Evolutionary conservation across 345 rosid genomes (phyloP).

Genomic region (Melastoma malabathricum): DNA sequence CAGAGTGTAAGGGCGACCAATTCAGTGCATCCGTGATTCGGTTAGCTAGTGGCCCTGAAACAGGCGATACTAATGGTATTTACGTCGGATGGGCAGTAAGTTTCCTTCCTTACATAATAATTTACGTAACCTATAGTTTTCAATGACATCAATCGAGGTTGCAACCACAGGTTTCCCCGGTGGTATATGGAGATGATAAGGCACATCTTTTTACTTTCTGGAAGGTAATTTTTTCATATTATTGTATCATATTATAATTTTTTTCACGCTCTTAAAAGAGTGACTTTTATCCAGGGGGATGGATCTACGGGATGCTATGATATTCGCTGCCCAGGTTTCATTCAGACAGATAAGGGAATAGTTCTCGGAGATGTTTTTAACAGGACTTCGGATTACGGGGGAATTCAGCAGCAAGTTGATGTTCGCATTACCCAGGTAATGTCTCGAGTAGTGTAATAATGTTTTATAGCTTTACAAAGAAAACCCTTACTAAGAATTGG

Average conservation of each 20-base stretch:
- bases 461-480: too few species aligned
- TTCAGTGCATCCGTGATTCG: neutral
- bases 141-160: too few species aligned
- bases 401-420: neutral
- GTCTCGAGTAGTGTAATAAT: too few species aligned
- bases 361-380: too few species aligned
- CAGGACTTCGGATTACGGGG: neutral
- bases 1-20: neutral
- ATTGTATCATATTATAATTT: too few species aligned
- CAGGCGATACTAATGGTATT: fast-evolving
- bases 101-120: neutral
- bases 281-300: too few species aligned
- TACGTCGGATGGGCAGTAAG: neutral
- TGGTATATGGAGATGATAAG: neutral
- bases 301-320: neutral
- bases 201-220: neutral
- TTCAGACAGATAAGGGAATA: neutral
- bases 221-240: neutral
- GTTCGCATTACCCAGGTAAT: too few species aligned
- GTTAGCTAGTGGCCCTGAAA: neutral
- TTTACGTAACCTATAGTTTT: neutral
- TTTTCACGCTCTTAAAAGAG: too few species aligned
- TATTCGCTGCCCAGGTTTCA: neutral
- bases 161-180: neutral
- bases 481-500: too few species aligned